Base-by-base conservation (phyloP, 2,329 filamentous ascomycete species). In the Calonectria pteridis region DNA sequence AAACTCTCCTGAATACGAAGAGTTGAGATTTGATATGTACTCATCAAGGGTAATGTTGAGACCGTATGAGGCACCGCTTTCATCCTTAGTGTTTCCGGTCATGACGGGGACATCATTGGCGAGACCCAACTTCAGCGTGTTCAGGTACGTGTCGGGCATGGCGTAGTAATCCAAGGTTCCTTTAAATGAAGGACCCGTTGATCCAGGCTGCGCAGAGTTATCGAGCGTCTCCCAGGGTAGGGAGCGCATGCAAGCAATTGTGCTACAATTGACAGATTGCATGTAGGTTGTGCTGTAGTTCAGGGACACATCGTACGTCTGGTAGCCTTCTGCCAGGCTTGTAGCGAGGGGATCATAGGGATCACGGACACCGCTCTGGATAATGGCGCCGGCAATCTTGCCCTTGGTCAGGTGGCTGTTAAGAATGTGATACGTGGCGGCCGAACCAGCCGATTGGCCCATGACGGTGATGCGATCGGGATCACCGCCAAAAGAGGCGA, bases 371-470 rank as follows among this genome's bases (percentile, higher is more conserved):
- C 69, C 73, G 5, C 50, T 63, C 49, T 74, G 51, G n/a, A 50
- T 31, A 46, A 74, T 74, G 26, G 69, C 73, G 2, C 73, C 73
- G 10, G 62, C 66, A 29, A 74, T 69, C 11, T 59, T 49, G n/a
- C 73, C 73, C n/a, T 67, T 69, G 35, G 66, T 40, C 14, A 74
- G 46, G 5, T 62, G 31, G 43, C 69, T 74, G 62, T 72, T 74
- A 14, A 74, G 35, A 23, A 50, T 63, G 40, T 74, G 73, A 58
- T 74, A 74, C 0, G 46, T 37, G n/a, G 53, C 51, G 26, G 71
- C 65, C 4, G 55, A 65, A 6, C 65, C 71, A 20, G 59, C 55
- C 1, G 71, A 73, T 31, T 73, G 71, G n/a, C 71, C 71, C 23
- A 66, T 46, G n/a, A 64, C 29, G 50, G 71, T 73, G 29, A 73